phyloP scores from a whole-genome alignment of 164 flowering plant genomes.

The Annona squamosa region DNA sequence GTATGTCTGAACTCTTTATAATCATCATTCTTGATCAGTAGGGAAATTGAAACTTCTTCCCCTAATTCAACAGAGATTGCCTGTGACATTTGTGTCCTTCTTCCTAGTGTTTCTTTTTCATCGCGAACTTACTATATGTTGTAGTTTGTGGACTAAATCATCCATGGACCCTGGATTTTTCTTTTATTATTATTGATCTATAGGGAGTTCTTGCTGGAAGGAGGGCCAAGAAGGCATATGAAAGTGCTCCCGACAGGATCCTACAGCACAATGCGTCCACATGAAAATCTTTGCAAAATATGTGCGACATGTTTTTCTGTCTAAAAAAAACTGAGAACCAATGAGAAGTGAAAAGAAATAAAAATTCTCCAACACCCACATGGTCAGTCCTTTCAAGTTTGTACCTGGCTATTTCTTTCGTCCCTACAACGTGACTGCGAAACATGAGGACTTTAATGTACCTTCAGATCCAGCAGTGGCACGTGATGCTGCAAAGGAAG shows the following conservation, averaged over 20 bases:
- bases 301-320: not conserved
- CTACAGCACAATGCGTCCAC: not conserved
- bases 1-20: constrained; percentile 36
- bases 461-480: no score
- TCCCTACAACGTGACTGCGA: not conserved
- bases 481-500: no score
- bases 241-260: not conserved
- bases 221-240: not conserved
- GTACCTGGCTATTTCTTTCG: not conserved
- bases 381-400: not conserved
- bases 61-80: not conserved
- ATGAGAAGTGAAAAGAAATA: no score
- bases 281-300: not conserved
- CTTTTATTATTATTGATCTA: not conserved
- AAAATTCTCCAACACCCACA: not conserved
- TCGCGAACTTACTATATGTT: not conserved
- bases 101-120: not conserved
- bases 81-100: not conserved
- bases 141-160: not conserved
- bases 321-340: no score
- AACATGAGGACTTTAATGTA: no score
- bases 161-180: not conserved
- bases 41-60: not conserved
- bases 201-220: not conserved
- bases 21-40: not conserved